These are phyloP conservation scores for Zygosaccharomyces rouxii DNA, from an alignment of 805 yeast genomes.

Conservation along the genomic window DNA sequence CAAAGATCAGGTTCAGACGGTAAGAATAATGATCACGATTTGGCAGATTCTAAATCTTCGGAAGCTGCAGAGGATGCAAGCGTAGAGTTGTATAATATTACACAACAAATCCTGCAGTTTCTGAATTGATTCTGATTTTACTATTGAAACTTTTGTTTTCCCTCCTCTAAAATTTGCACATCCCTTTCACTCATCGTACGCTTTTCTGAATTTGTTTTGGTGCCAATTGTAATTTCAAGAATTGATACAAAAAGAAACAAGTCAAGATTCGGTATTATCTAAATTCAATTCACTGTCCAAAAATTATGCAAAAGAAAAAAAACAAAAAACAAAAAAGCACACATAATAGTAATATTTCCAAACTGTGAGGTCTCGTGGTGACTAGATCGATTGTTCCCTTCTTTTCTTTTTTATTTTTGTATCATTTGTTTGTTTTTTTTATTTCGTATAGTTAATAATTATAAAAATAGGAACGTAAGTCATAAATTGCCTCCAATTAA, in stretches of 20 bases:
- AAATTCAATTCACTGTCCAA: background rate
- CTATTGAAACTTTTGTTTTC: background rate
- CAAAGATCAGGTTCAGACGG: slow-evolving; percentile 28
- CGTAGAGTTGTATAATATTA: slow-evolving; percentile 58
- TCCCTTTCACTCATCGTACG: background rate
- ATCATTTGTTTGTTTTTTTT: background rate
- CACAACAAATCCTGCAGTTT: slow-evolving; percentile 61
- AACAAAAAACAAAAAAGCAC: background rate
- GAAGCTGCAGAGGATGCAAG: slow-evolving; percentile 58
- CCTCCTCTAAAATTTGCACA: background rate
- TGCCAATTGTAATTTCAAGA: background rate
- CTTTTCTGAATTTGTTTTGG: background rate
- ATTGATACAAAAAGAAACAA: background rate
- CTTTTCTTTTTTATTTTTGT: background rate
- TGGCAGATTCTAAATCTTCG: slow-evolving; percentile 21
- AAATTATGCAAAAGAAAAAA: background rate
- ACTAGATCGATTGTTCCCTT: background rate
- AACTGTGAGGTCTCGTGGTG: background rate
- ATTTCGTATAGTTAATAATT: slow-evolving; percentile 2
- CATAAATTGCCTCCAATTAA: background rate
- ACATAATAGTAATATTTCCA: background rate
- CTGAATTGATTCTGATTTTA: slow-evolving; percentile 19
- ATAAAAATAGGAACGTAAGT: background rate
- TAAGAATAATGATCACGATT: slow-evolving; percentile 22
- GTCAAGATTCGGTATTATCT: background rate